Conservation (phyloP, 2,329 filamentous ascomycete species). For the Arthrobotrys conoides region DNA sequence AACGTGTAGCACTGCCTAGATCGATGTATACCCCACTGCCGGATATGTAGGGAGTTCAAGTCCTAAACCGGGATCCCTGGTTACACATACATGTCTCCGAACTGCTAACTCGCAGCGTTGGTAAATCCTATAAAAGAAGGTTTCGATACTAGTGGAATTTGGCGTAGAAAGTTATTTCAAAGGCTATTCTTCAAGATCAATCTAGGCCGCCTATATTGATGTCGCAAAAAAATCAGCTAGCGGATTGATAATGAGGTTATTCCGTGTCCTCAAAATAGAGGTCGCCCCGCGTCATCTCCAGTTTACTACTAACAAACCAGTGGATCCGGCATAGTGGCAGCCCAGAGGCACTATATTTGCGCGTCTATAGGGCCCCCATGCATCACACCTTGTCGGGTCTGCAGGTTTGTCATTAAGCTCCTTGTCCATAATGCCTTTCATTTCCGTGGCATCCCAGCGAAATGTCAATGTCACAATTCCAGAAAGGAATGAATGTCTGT, state of each 20-base stretch:
- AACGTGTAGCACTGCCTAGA: slow-evolving; percentile 32
- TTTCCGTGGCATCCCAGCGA: slow-evolving; percentile 31
- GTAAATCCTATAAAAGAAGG: slow-evolving; percentile 6
- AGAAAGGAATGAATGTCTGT: not conserved
- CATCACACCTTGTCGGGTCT: slow-evolving; percentile 34
- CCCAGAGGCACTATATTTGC: slow-evolving; percentile 26
- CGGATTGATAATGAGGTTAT: slow-evolving; percentile 10
- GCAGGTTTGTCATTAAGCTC: slow-evolving; percentile 27
- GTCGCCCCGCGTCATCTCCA: slow-evolving; percentile 10
- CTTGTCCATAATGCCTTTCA: slow-evolving; percentile 38
- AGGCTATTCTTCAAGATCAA: slow-evolving; percentile 3
- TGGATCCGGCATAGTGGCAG: slow-evolving; percentile 38
- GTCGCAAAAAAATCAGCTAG: slow-evolving; percentile 14
- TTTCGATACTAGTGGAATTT: not conserved
- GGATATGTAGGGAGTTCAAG: slow-evolving; percentile 22
- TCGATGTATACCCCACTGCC: slow-evolving; percentile 17
- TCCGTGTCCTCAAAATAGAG: slow-evolving; percentile 15
- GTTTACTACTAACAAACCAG: not conserved
- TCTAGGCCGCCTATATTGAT: slow-evolving; percentile 1
- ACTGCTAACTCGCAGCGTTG: not conserved
- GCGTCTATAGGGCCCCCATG: slow-evolving; percentile 29
- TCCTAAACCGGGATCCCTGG: slow-evolving; percentile 6
- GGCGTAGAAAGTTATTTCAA: not conserved
- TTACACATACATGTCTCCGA: slow-evolving; percentile 17
- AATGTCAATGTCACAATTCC: slow-evolving; percentile 21